Evolutionary conservation across 441 rosid genomes (phyloP), one percentile per base, ranked within the genome.

Genomic region (Raphanus hybrid): DNA sequence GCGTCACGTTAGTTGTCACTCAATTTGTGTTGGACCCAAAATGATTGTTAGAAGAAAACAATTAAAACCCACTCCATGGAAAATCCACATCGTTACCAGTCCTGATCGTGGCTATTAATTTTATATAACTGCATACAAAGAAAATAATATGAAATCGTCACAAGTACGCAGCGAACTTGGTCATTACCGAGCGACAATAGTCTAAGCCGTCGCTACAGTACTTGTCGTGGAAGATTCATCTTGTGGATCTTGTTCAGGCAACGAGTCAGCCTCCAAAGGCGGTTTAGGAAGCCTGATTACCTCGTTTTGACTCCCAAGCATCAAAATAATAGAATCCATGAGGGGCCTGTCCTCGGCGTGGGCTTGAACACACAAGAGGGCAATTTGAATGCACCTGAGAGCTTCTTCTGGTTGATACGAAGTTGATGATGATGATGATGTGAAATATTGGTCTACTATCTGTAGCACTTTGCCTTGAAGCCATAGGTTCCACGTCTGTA

Each of bases 401-500:
- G 55, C 55, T 50, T 50, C 18, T 50, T n/a, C 55, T n/a, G 55
- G 18, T 50, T 6, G 55, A n/a, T n/a, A 50, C 14, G 55, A n/a
- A 12, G 55, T n/a, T 50, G 18, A 75, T 35, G 15, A 79, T 41
- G 43, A 75, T 35, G 15, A 79, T 41, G 43, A 37, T 37, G 43
- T 8, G 43, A 37, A 37, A 37, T 37, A 37, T 18, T 80, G 3
- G 27, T 90, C 96, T 12, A 87, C n/a, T 5, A 90, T 20, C 67
- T 88, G 90, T 79, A 82, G 11, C 41, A 80, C 89, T 7, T 83
- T 85, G 26, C 88, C 88, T 39, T 82, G 85, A 65, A 73, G 86
- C 91, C 94, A 92, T 3, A 70, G n/a, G 70, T 77, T 84, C 90
- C 91, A 89, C 5, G 85, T 84, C 94, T 92, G 86, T 35, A 55